Evolutionary conservation across 768 basidiomycete species (phyloP), one percentile per base, ranked within the genome.

Genomic region (Mycena vulgaris): DNA sequence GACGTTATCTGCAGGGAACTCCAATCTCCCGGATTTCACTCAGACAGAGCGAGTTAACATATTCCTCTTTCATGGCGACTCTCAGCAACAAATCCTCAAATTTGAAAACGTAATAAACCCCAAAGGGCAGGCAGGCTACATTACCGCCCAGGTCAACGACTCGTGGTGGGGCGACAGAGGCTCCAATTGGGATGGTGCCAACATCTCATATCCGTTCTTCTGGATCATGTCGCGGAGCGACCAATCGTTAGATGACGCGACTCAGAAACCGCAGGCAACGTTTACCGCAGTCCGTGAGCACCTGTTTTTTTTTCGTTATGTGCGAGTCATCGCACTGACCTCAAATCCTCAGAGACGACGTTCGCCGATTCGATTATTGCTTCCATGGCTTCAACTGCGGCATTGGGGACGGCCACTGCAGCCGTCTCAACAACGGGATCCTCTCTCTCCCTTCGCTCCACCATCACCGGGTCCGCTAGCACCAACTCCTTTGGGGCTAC

Each of bases 241-340:
- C 71, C 74, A 80, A 52, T 80, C 84, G 2, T 83, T 94, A 45
- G 87, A 89, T 73, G 62, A 48, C 2, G 90, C 89, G 51, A 87
- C 88, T 23, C 85, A 89, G 73, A 79, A 85, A 3, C 87, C 90
- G 10, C 93, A 95, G 75, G 79, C 93, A 16, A 94, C 89, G 0
- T 97, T 97, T 80, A 84, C 81, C 25, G 95, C 93, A 64, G 84
- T 96, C 63, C 96, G 93, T 95, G 79, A 82, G 93, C 94, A 48
- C n/a, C 25, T 55, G 9, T 16, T n/a, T n/a, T 45, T 23, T 6
- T 21, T n/a, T 31, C 27, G 31, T 5, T 39, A 27, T n/a, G 1
- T n/a, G 48, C 40, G 62, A 52, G 31, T 60, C 75, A 66, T 71
- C 31, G 33, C 52, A 58, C 35, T 70, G 42, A 76, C 64, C 53